Evolutionary conservation across 2,329 filamentous ascomycete genomes (phyloP).

Genomic region (Cytospora mali): DNA sequence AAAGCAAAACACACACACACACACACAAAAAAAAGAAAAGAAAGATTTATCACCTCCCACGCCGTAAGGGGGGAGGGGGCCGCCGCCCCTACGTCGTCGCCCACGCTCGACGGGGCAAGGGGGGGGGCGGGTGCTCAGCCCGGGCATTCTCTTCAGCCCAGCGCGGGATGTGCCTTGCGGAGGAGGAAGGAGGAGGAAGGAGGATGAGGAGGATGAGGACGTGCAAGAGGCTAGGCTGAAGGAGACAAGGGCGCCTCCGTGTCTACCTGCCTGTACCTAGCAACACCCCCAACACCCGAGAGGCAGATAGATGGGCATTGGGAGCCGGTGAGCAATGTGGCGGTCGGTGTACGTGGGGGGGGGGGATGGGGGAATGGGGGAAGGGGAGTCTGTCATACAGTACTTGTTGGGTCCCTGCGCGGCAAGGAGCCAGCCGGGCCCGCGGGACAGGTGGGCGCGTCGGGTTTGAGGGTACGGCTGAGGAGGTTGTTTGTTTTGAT

Average conservation of each 20-base stretch:
- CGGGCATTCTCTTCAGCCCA: slow-evolving; percentile 47
- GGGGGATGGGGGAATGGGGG: slow-evolving; percentile 33
- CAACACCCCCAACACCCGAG: slow-evolving; percentile 54
- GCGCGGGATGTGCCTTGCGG: slow-evolving; percentile 37
- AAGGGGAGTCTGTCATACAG: slow-evolving; percentile 34
- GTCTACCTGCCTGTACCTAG: too few relatives aligned
- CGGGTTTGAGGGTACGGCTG: slow-evolving; percentile 39
- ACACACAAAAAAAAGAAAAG: too few relatives aligned
- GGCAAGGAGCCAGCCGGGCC: too few relatives aligned
- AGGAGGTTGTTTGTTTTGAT: too few relatives aligned
- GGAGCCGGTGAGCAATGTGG: slow-evolving; percentile 40
- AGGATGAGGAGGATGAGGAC: too few relatives aligned
- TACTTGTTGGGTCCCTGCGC: too few relatives aligned
- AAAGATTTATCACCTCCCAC: slow-evolving; percentile 50
- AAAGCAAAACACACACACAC: too few relatives aligned
- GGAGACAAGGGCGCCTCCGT: slow-evolving; percentile 40
- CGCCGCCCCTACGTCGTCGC: slow-evolving; percentile 30
- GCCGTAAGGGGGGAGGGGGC: slow-evolving; percentile 30
- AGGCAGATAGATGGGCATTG: slow-evolving; percentile 55
- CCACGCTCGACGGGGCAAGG: slow-evolving; percentile 37
- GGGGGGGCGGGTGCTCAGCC: slow-evolving; percentile 44
- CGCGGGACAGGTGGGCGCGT: too few relatives aligned
- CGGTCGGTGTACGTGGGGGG: slow-evolving; percentile 34
- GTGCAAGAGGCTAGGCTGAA: slow-evolving; percentile 40
- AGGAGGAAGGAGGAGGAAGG: too few relatives aligned